phyloP scores from a whole-genome alignment of 495 filamentous ascomycete species.

The Acidiella bohemica region DNA sequence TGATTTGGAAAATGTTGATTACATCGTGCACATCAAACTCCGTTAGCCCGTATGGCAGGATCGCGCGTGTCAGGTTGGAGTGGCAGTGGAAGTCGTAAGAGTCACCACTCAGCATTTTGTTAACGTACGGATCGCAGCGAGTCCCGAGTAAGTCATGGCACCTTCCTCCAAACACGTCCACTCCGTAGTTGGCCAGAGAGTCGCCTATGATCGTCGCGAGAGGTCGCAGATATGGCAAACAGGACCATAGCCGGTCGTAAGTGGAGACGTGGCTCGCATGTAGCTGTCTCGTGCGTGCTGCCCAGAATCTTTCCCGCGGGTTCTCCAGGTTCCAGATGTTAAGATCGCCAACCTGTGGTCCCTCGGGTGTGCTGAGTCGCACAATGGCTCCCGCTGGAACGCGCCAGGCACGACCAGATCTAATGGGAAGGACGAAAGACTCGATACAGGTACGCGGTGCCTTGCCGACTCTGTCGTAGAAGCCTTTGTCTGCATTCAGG shows the following conservation, averaged over 20 bases:
- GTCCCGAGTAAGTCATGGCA: conserved; percentile 68
- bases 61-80: conserved; percentile 61
- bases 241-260: conserved; percentile 62
- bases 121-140: conserved; percentile 59
- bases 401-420: conserved; percentile 24
- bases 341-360: conserved; percentile 67
- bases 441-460: conserved; percentile 8
- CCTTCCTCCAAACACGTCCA: conserved; percentile 35
- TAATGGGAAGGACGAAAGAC: conserved; percentile 23
- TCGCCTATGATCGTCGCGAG: conserved; percentile 59
- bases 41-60: conserved; percentile 50
- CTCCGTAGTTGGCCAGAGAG: conserved; percentile 40
- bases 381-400: conserved; percentile 45
- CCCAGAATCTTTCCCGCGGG: conserved; percentile 69
- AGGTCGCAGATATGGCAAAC: conserved; percentile 61
- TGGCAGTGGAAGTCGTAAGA: conserved; percentile 70
- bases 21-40: conserved; percentile 72
- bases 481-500: conserved; percentile 11
- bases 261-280: conserved; percentile 57
- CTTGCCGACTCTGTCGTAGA: conserved; percentile 15
- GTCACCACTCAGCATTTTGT: conserved; percentile 52
- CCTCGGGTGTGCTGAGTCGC: conserved; percentile 56
- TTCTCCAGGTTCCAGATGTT: conserved; percentile 70
- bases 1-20: conserved; percentile 71
- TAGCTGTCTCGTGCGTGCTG: conserved; percentile 60